Evolutionary conservation across 2,329 filamentous ascomycete species (phyloP), one percentile per base, ranked within the genome.

Genomic region (Trichophyton schoenleinii): DNA sequence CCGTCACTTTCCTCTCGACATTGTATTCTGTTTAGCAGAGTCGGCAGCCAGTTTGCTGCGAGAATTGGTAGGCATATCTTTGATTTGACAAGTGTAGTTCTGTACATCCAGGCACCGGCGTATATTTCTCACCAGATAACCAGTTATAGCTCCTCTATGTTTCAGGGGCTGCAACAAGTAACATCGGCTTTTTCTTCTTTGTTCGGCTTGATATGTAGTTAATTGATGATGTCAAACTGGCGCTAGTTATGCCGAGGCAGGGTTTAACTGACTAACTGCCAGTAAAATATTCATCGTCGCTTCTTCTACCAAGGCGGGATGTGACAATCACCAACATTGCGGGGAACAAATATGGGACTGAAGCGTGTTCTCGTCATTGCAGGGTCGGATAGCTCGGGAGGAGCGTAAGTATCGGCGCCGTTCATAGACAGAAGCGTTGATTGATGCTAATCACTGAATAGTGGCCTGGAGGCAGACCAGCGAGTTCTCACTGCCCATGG

Each of bases 391-490:
- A 89, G 88, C 75, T 95, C 90, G 31, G 91, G 91, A 69, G 91
- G 91, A 77, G 91, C 91, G 88, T 88, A 79, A 77, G 85, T 81
- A 60, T 60, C 59, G 46, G 59, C 61, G 31, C 46, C 25, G 65
- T 61, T 63, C 66, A 36, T n/a, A 44, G n/a, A 5, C 18, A 0
- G 18, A 5, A 46, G 22, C 34, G 15, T 38, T 60, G 60, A 49
- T 36, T 48, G 57, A n/a, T 42, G 8, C 59, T 63, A 44, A 61
- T 44, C 18, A 36, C 20, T 48, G 62, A 60, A 11, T 69, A 96
- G 91, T 61, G 94, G 92, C 59, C 83, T 99, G 38, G 92, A 99
- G 74, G 94, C 92, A 44, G 92, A 97, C 72, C 91, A 97, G 71
- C 95, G 96, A 73, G 91, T 95, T 64, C 87, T 96, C 63, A 88